Evolutionary conservation across 2,329 filamentous ascomycete species (phyloP), one percentile per base, ranked within the genome.

Genomic region (Aspergillus brunneoviolaceus): DNA sequence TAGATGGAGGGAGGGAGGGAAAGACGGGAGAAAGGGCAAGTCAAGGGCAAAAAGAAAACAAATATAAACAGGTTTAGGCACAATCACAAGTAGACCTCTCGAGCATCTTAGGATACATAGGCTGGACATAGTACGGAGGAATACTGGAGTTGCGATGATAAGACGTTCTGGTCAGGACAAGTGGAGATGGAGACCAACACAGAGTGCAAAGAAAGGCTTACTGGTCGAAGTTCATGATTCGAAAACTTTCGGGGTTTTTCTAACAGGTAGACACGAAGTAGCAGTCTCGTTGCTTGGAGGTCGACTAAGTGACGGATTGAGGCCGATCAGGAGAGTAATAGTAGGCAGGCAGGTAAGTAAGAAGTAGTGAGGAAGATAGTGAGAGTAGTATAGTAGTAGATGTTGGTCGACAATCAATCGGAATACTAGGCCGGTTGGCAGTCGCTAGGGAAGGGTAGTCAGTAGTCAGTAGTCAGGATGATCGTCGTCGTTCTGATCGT

Each of bases 51-150:
- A 51, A 55, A 49, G 33, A 55, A 56, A 61, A 61, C 55, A 65
- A 60, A 60, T 66, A 67, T 66, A 63, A 67, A 65, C 63, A 67
- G 65, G 63, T 55, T 67, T 67, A 64, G 64, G 64, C 61, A 67
- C 64, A 67, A 55, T 66, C 59, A 65, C 59, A 61, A 39, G 63
- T 65, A 58, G 63, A 60, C 61, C 58, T 59, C 63, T 59, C 61
- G 48, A 60, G 65, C 58, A 65, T 59, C 61, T 56, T 60, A 58
- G 59, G 57, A 62, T 63, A 63, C 64, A 66, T 55, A 60, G 64
- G 61, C 57, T 65, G 64, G 56, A 59, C 63, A 67, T 61, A 67
- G 63, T 65, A 67, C 60, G 64, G 61, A 59, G 62, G 57, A 61
- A 53, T 63, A 60, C 62, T 63, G 64, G 56, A 66, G 50, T 54